These are phyloP conservation scores for Stemphylium vesicarium DNA, from an alignment of 2,329 filamentous ascomycete genomes.

Conservation along the genomic window DNA sequence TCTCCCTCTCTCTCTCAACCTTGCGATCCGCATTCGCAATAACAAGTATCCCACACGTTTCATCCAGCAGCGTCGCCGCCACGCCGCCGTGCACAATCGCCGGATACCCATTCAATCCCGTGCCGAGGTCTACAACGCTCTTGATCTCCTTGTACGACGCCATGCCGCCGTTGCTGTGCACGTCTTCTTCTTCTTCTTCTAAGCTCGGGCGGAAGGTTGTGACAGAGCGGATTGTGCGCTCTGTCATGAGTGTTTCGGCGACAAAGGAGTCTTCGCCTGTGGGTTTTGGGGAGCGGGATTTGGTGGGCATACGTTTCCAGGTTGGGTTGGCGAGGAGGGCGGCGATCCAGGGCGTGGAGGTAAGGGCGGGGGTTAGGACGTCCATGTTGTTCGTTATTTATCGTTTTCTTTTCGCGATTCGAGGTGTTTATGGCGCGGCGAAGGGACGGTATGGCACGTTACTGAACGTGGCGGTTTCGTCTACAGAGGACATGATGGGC, in stretches of 20 bases:
- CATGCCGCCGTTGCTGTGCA: constrained; percentile 9
- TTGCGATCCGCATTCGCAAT: constrained; percentile 49
- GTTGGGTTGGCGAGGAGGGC: constrained; percentile 52
- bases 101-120: constrained; percentile 61
- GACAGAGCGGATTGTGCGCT: constrained; percentile 54
- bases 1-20: constrained; percentile 10
- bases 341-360: constrained; percentile 58
- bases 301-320: constrained; percentile 50
- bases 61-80: constrained; percentile 64
- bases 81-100: constrained; percentile 65
- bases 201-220: constrained; percentile 28
- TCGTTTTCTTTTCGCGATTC: too few species aligned
- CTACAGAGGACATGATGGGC: constrained; percentile 3
- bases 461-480: not conserved
- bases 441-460: not conserved
- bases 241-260: constrained; percentile 59
- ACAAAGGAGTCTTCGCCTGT: constrained; percentile 59
- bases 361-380: constrained; percentile 29
- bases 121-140: constrained; percentile 55
- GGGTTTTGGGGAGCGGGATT: constrained; percentile 38
- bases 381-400: constrained; percentile 12
- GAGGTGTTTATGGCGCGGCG: too few species aligned
- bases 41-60: constrained; percentile 61
- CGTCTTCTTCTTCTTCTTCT: constrained; percentile 12
- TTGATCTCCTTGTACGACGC: constrained; percentile 46